Percentiles rank a stretch among this genome's conserved stretches.
phyloP scores from a whole-genome alignment of 768 basidiomycete genomes.

The Auricularia sp. region DNA sequence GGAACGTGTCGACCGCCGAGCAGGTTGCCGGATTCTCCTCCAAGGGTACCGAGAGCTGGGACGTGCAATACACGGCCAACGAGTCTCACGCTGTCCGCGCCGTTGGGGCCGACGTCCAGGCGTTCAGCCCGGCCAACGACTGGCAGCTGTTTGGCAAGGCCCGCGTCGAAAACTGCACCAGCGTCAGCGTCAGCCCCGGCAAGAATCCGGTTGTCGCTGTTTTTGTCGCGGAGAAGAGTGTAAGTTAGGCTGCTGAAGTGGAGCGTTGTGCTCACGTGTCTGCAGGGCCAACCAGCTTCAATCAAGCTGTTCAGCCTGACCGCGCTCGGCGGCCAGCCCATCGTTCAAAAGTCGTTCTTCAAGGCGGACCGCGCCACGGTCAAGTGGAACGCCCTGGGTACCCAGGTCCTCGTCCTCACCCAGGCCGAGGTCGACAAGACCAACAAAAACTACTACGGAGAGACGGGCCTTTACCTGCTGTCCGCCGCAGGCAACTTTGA shows the following conservation, averaged over 20 bases:
- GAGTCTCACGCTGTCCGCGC: slow-evolving; percentile 79
- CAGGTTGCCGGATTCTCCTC: slow-evolving; percentile 83
- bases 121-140: slow-evolving; percentile 62
- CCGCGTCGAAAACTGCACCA: slow-evolving; percentile 73
- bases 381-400: slow-evolving; percentile 44
- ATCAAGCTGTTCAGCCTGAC: slow-evolving; percentile 76
- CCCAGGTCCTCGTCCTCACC: slow-evolving; percentile 82
- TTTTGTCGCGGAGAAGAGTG: slow-evolving; percentile 92
- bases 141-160: slow-evolving; percentile 75
- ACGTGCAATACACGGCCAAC: slow-evolving; percentile 82
- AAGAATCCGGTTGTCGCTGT: slow-evolving; percentile 83
- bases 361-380: slow-evolving; percentile 55
- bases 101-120: slow-evolving; percentile 72
- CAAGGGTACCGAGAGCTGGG: slow-evolving; percentile 88
- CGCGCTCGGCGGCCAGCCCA: slow-evolving; percentile 49
- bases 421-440: slow-evolving; percentile 96
- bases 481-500: slow-evolving; percentile 91
- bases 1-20: slow-evolving; percentile 75
- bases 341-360: slow-evolving; percentile 86
- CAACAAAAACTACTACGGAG: slow-evolving; percentile 97
- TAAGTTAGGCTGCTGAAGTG: slow-evolving; percentile 17
- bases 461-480: slow-evolving; percentile 89
- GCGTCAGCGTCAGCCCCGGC: slow-evolving; percentile 69
- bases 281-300: slow-evolving; percentile 75
- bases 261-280: not conserved